Evolutionary conservation across 345 rosid genomes (phyloP), one percentile per base, ranked within the genome.

Genomic region (Turnera subulata): DNA sequence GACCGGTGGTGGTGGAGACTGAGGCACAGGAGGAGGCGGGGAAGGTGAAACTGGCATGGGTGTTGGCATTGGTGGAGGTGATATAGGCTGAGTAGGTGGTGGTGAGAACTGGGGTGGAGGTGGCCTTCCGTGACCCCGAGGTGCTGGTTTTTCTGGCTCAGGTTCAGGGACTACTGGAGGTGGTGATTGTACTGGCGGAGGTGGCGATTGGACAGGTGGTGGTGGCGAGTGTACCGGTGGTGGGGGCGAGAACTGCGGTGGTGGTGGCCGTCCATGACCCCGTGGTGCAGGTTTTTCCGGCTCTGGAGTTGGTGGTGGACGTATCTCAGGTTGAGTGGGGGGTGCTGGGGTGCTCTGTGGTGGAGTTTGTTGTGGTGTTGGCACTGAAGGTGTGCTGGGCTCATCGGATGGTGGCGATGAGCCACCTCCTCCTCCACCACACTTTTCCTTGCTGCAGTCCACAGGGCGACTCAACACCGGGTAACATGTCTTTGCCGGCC

Each of bases 381-480:
- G 70, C 19, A 32, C 22, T 18, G 71, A 48, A 35, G 66, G 43
- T 55, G 39, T 2, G n/a, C 35, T 55, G 7, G 56, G 5, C 6
- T 23, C 20, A 21, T 17, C 6, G 0, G 61, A 6, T 3, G 51
- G 39, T 10, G 33, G 12, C 12, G 32, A 44, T 56, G 37, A 10
- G 4, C 45, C 45, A 6, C 15, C 53, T 13, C 63, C 64, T 0
- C 67, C 73, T 8, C 73, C 59, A 17, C 65, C 53, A n/a, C 85
- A 80, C 44, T 63, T 56, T 18, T 76, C 83, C 63, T 78, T 80
- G 70, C 83, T 87, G 49, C 97, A 90, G 62, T 90, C 95, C 4
- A 87, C 82, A 0, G 85, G 86, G 11, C 57, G 63, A 20, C 68
- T 81, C 40, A 80, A 71, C 46, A 83, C 80, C 0, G 80, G 76